Base-by-base conservation (phyloP, 2,329 filamentous ascomycete species). In the Neonectria hederae region DNA sequence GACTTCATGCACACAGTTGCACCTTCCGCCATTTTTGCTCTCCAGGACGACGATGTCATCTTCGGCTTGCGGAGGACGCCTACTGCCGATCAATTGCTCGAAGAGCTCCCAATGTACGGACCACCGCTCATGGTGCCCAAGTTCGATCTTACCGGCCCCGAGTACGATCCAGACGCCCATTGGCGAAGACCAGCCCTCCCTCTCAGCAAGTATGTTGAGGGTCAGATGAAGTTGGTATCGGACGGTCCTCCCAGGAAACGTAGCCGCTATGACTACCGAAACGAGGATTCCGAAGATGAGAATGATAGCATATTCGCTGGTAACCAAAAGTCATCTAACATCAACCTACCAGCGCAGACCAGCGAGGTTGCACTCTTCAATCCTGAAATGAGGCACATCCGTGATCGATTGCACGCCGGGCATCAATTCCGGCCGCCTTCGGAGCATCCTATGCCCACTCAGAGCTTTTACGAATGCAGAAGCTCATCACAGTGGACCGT, bases 381-480 rank as follows among this genome's bases (percentile, higher is more conserved):
- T 67, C 89, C 93, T 0, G 92, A 97, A 65, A 95, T 97, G 81
- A 97, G 95, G 77, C 87, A 90, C 59, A 94, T 97, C 43, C 89
- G 95, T 62, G 95, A 98, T 75, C 87, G 96, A 17, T 87, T 99
- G 5, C 93, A 97, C 76, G 92, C 93, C 10, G 92, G 92, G 9
- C 94, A 97, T 77, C 92, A 95, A 66, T 98, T 99, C 83, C 87
- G 94, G 59, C 96, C 96, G 17, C 96, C 96, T 0, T 94, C 93
- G 0, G 95, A 98, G 76, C 90, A 94, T 76, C 87, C 89, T 0
- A 98, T 98, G 94, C 96, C 96, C 1, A 87, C 90, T 1, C 91
- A 95, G 70, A 89, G 86, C 56, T 99, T 98, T 80, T 98, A 97
- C 74, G 95, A 99, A 77, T 91, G 88, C 66, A 87, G 96, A 42